These are phyloP conservation scores for Torulaspora globosa DNA, from an alignment of 1,139 yeast genomes.

Conservation along the genomic window DNA sequence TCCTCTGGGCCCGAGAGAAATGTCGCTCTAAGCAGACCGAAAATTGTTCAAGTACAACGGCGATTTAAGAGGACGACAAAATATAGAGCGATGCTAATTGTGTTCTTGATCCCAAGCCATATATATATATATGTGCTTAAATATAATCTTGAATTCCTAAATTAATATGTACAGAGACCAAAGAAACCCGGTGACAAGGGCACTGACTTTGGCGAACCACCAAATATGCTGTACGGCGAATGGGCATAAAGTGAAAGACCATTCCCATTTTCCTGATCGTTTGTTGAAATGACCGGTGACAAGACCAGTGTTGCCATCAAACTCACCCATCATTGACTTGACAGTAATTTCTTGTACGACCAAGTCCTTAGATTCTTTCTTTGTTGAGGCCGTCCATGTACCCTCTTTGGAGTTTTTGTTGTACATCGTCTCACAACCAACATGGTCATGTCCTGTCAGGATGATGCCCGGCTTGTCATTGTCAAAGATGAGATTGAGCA, in stretches of 20 bases:
- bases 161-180: constrained; percentile 17
- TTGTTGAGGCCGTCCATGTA: constrained; percentile 57
- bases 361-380: constrained; percentile 31
- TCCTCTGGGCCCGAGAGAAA: constrained; percentile 7
- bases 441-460: constrained; percentile 94
- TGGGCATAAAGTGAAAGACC: constrained; percentile 67
- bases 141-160: neutral
- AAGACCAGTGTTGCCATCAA: constrained; percentile 81
- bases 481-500: constrained; percentile 65
- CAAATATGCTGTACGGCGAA: constrained; percentile 88
- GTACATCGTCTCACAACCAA: constrained; percentile 78
- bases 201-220: constrained; percentile 78
- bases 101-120: neutral
- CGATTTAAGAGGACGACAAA: neutral
- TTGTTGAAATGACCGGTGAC: constrained; percentile 62
- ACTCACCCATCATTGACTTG: constrained; percentile 94
- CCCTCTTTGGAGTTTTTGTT: constrained; percentile 41
- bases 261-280: constrained; percentile 50
- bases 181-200: constrained; percentile 42
- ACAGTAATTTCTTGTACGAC: constrained; percentile 74
- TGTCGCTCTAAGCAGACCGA: constrained; percentile 3
- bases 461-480: constrained; percentile 68
- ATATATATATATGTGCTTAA: neutral
- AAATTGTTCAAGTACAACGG: neutral
- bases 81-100: neutral